Evolutionary conservation across 345 rosid genomes (phyloP), one percentile per base, ranked within the genome.

Genomic region (Adansonia digitata): DNA sequence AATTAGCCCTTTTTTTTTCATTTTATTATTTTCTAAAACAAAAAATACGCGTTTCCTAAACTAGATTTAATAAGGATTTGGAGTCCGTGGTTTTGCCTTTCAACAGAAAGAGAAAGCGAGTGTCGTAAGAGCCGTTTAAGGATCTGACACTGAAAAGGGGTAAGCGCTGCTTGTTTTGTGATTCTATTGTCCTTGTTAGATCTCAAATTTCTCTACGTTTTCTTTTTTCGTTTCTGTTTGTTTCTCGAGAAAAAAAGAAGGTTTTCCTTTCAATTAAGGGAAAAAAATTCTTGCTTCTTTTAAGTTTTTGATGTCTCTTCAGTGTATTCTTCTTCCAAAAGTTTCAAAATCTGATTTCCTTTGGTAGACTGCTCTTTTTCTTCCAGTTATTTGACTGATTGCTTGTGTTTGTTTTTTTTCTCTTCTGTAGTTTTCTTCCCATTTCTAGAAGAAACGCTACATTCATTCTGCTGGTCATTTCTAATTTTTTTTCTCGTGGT

Each of bases 11-110:
- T 13, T 51, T 52, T 22, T 49, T 49, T 15, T 31, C 34, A 52
- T 52, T 52, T 52, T 52, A 52, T 18, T 1, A n/a, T 18, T 52
- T 52, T 20, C 2, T 59, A 6, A 27, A 59, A 59, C 27, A 59
- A 35, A 11, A 10, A 73, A n/a, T n/a, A n/a, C n/a, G n/a, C n/a
- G 17, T 48, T 22, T 57, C 29, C 51, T 14, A 42, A 77, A 77
- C 29, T 48, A 71, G 78, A 83, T 85, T 83, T 83, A 77, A 85
- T 77, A 72, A 75, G 68, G 5, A 61, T 77, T 78, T 69, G 42
- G 76, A 62, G 80, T 77, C 81, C 81, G 77, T 69, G 77, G 31
- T 69, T 66, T 65, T 64, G 40, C 60, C 46, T 65, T 26, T 31
- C 57, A 11, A 43, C 2, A 37, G 56, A 74, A 71, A 29, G 75